Conservation (phyloP, 75 land plant species). For the Larix kaempferi region DNA sequence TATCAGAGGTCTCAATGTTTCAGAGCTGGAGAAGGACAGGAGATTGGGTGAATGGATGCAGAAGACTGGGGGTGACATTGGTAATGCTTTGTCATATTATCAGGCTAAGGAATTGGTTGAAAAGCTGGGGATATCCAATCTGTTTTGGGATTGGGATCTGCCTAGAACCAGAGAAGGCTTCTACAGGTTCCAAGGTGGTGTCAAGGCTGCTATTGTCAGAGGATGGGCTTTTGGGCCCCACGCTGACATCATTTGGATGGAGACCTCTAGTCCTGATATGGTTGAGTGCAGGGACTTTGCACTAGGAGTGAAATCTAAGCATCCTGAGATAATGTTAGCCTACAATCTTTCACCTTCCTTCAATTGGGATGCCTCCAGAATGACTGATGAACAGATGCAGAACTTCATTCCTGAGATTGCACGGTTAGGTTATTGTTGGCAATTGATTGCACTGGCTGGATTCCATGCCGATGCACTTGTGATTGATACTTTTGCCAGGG, state of each 20-base stretch:
- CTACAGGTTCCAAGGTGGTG: slow-evolving; percentile 67
- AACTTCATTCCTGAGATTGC: slow-evolving; percentile 82
- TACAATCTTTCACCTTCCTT: slow-evolving; percentile 81
- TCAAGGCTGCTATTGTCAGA: slow-evolving; percentile 55
- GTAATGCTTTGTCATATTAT: slow-evolving; percentile 51
- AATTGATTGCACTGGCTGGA: slow-evolving; percentile 91
- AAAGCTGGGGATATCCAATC: slow-evolving; percentile 50
- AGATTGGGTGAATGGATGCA: slow-evolving; percentile 48
- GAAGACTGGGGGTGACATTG: background rate
- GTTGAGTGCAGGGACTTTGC: slow-evolving; percentile 68
- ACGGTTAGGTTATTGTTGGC: slow-evolving; percentile 79
- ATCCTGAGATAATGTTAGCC: slow-evolving; percentile 79
- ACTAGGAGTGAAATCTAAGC: slow-evolving; percentile 49
- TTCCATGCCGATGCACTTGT: slow-evolving; percentile 87
- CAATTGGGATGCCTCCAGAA: slow-evolving; percentile 93
- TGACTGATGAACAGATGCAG: slow-evolving; percentile 73
- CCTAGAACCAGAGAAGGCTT: slow-evolving; percentile 75
- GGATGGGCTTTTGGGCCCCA: slow-evolving; percentile 72
- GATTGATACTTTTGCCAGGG: slow-evolving; percentile 74
- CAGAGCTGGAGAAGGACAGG: slow-evolving; percentile 47
- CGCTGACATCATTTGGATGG: slow-evolving; percentile 84
- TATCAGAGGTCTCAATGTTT: slow-evolving; percentile 38
- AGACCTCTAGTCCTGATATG: slow-evolving; percentile 72
- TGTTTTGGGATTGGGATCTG: slow-evolving; percentile 89
- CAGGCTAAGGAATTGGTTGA: slow-evolving; percentile 62